These are phyloP conservation scores for Coprinellus aureogranulatus DNA, from an alignment of 768 basidiomycete genomes.

Conservation along the genomic window DNA sequence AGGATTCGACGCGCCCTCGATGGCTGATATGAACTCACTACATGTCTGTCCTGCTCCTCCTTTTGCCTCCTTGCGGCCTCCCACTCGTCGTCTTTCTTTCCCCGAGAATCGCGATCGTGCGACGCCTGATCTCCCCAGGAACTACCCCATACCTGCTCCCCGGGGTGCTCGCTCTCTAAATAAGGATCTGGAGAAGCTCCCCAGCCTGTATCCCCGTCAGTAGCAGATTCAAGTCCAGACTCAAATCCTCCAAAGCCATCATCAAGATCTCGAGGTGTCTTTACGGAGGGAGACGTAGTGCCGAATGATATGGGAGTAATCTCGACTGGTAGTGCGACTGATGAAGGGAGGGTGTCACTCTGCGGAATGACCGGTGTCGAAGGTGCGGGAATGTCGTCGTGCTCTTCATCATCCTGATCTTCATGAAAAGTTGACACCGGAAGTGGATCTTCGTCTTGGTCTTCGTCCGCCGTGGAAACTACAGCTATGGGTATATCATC, in stretches of 20 bases:
- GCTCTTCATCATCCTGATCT: too few relatives aligned
- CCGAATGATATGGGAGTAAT: not conserved
- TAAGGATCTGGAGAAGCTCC: constrained; percentile 24
- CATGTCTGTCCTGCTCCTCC: constrained; percentile 55
- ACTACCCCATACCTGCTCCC: constrained; percentile 38
- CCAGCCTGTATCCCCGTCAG: constrained; percentile 34
- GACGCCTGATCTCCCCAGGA: constrained; percentile 37
- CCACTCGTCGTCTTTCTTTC: constrained; percentile 60
- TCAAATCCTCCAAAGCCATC: constrained; percentile 64
- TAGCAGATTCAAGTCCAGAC: constrained; percentile 35
- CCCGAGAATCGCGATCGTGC: constrained; percentile 15
- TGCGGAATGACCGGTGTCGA: not conserved
- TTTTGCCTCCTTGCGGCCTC: constrained; percentile 58
- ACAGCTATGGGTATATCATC: not conserved
- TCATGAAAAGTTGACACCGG: not conserved
- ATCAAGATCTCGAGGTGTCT: constrained; percentile 23
- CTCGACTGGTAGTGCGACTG: not conserved
- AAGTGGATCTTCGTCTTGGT: not conserved
- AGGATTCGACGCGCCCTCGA: constrained; percentile 18
- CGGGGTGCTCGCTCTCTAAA: constrained; percentile 16
- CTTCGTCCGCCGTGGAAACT: not conserved
- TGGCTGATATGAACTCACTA: constrained; percentile 48
- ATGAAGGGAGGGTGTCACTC: too few relatives aligned
- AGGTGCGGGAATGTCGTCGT: not conserved
- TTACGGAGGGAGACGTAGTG: not conserved